Evolutionary conservation across 345 rosid genomes (phyloP).

Genomic region (Alliaria petiolata): DNA sequence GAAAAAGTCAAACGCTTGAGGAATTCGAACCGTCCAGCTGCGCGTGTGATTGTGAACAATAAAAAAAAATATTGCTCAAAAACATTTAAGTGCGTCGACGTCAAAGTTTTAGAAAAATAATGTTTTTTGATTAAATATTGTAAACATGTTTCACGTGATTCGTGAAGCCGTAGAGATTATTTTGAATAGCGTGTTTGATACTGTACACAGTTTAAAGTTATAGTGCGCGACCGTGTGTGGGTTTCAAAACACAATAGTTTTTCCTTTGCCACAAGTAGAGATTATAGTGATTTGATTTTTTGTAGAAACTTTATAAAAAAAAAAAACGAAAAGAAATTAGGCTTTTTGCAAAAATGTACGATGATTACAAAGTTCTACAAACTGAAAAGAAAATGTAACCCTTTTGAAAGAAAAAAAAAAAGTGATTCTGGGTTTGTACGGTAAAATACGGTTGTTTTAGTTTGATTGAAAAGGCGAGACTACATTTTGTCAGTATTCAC

Average conservation of each 20-base stretch:
- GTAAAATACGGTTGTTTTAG: not conserved
- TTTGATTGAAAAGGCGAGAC: not conserved
- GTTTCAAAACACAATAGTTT: not conserved
- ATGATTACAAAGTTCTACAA: not conserved
- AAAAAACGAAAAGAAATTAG: not conserved
- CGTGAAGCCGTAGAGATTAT: not conserved
- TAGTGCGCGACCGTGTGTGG: not conserved
- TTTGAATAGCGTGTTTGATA: not conserved
- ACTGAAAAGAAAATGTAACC: too few relatives aligned
- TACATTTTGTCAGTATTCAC: not conserved
- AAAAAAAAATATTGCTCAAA: slow-evolving; percentile 3
- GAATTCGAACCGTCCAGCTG: not conserved
- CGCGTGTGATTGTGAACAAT: not conserved
- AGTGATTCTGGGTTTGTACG: not conserved
- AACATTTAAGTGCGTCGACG: not conserved
- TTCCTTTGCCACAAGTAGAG: not conserved
- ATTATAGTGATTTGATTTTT: not conserved
- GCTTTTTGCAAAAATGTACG: not conserved
- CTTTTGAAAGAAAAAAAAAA: too few relatives aligned
- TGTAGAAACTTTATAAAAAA: not conserved
- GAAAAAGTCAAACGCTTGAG: not conserved
- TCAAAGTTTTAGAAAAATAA: not conserved
- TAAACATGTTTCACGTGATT: slow-evolving; percentile 5
- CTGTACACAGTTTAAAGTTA: not conserved
- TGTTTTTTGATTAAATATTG: not conserved